These are phyloP conservation scores for Ustilago loliicola DNA, from an alignment of 1,284 basidiomycete genomes.

Conservation along the genomic window DNA sequence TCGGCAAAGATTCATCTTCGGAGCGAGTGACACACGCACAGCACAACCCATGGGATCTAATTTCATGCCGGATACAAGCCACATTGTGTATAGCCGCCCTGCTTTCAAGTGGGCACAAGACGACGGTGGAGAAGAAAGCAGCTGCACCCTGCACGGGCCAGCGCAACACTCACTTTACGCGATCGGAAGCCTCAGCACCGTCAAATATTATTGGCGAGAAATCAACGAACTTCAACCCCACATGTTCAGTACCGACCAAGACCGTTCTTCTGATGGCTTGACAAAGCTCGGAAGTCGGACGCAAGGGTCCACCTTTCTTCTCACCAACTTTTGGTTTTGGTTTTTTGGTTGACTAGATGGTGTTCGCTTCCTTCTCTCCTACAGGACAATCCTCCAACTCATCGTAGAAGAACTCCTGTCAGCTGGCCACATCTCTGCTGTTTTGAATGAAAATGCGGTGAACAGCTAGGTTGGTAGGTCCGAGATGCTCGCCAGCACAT, in stretches of 20 bases:
- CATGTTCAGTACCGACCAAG: conserved; percentile 2
- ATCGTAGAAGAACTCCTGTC: background rate
- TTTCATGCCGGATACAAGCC: background rate
- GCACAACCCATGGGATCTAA: background rate
- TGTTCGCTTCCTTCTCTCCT: background rate
- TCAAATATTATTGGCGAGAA: background rate
- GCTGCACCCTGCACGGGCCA: conserved; percentile 28
- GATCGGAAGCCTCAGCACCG: conserved; percentile 29
- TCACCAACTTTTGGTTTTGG: background rate
- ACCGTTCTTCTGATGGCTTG: background rate
- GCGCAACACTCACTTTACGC: background rate
- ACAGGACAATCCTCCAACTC: background rate
- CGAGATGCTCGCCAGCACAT: background rate
- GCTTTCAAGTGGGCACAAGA: background rate
- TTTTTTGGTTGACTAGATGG: no score
- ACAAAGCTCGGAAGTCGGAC: conserved; percentile 16
- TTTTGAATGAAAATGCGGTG: background rate
- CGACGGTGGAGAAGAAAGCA: background rate
- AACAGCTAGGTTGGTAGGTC: background rate
- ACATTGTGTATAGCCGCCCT: conserved; percentile 14
- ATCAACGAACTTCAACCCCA: background rate
- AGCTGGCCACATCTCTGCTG: background rate
- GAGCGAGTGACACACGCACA: conserved; percentile 4
- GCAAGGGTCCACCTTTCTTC: background rate
- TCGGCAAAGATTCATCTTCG: conserved; percentile 11